phyloP scores from a whole-genome alignment of 768 basidiomycete species.

The Mrakia gelida region DNA sequence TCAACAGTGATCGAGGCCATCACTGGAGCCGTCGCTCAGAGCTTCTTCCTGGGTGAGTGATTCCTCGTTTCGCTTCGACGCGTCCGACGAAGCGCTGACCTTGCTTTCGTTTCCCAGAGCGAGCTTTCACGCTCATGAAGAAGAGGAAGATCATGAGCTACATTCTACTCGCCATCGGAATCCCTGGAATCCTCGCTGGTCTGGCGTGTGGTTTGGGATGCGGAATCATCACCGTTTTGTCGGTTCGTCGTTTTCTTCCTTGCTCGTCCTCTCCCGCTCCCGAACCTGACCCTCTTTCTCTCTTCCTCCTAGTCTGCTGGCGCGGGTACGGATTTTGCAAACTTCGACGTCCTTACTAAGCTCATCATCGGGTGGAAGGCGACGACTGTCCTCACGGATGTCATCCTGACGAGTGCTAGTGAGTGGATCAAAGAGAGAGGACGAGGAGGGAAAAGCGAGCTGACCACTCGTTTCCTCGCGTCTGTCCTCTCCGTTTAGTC shows the following conservation, averaged over 20 bases:
- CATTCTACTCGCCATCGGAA: neutral
- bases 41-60: neutral
- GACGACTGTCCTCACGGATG: neutral
- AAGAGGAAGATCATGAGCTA: neutral
- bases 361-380: constrained; percentile 4
- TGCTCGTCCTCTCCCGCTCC: too few species aligned
- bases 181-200: neutral
- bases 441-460: neutral
- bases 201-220: neutral
- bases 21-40: neutral
- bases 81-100: neutral
- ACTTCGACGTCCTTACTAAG: neutral
- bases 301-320: neutral
- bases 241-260: neutral
- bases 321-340: neutral
- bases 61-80: neutral
- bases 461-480: neutral
- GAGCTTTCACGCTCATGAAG: neutral
- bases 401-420: neutral
- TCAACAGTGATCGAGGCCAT: neutral
- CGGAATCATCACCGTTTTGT: neutral
- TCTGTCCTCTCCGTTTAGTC: neutral
- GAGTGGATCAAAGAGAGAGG: neutral
- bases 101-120: neutral
- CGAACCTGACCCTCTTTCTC: neutral